Base-by-base conservation (phyloP, 768 basidiomycete genomes). In the Hemileccinum rubropunctum region DNA sequence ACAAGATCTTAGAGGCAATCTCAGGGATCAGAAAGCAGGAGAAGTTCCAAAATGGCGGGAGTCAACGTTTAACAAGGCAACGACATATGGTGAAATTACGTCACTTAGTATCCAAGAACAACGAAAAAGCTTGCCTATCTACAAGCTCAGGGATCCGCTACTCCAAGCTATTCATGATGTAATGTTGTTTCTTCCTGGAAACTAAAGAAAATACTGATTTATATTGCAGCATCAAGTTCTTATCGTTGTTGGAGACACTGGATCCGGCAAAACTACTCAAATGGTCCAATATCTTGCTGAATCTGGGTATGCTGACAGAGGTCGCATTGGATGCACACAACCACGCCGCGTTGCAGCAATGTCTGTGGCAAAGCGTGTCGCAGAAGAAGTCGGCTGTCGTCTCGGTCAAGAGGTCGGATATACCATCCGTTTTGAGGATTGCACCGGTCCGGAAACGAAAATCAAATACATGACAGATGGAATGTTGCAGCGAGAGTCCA, bases 401-500 rank as follows among this genome's bases (percentile, higher is more conserved):
- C 74, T 99, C 9, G 97, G 97, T 6, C 92, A 95, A 64, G 97
- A 98, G 68, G 95, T 99, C 53, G 97, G 97, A 7, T 99, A 99
- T 67, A 90, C 90, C 6, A 98, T 99, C 60, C 95, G 97, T 74
- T 99, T 99, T 68, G 97, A 99, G 73, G 97, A 99, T 69, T 94
- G 95, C 70, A 98, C 97, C 6, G 89, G 93, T 63, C 95, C 97
- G 4, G 97, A 99, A 71, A 98, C 97, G 3, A 85, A 89, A 63
- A 99, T 99, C 79, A 99, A 98, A 71, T 99, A 97, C 79, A 98
- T 99, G 97, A 99, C 97, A 62, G 97, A 98, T 64, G 97, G 97
- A 74, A 98, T 99, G 93, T 79, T 99, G 21, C 91, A 98, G 63
- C 83, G 97, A 71, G 97, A 99, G 76, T 92, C 88, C 56, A 75